These are phyloP conservation scores for Dactylellina sp. DNA, from an alignment of 2,329 filamentous ascomycete genomes.

Conservation along the genomic window DNA sequence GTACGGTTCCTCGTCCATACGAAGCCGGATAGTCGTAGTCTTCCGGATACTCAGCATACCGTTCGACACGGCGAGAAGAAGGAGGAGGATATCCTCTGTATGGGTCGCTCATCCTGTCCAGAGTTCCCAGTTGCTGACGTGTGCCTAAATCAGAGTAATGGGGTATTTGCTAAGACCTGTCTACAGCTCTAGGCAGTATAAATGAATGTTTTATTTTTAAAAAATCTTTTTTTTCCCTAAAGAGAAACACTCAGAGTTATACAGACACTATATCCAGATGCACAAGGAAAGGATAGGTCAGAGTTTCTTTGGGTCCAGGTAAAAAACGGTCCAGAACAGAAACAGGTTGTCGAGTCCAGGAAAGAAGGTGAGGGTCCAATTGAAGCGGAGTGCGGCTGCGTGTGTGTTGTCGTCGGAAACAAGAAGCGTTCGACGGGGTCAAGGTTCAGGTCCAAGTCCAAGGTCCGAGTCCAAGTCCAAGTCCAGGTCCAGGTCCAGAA, in stretches of 20 bases:
- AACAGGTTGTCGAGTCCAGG: constrained; percentile 25
- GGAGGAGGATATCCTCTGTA: constrained; percentile 28
- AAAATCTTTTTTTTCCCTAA: constrained; percentile 7
- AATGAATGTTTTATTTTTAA: not conserved
- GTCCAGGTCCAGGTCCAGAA: constrained; percentile 39
- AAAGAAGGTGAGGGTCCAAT: constrained; percentile 32
- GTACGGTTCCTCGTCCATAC: constrained; percentile 11
- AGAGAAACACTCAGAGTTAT: constrained; percentile 38
- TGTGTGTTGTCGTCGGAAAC: constrained; percentile 40
- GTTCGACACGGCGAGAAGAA: constrained; percentile 7
- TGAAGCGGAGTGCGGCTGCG: constrained; percentile 48
- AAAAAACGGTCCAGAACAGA: constrained; percentile 19
- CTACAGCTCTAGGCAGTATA: constrained; percentile 2
- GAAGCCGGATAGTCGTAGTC: constrained; percentile 19
- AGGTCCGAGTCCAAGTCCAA: constrained; percentile 16
- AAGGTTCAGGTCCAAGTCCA: constrained; percentile 16
- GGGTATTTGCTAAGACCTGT: not conserved
- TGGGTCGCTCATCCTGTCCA: constrained; percentile 46
- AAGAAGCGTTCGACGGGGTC: constrained; percentile 15
- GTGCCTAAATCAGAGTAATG: not conserved
- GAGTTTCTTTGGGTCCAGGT: constrained; percentile 13
- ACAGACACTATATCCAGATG: constrained; percentile 31
- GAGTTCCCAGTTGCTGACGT: constrained; percentile 25
- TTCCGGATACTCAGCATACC: constrained; percentile 22
- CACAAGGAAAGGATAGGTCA: constrained; percentile 24